Conservation (phyloP, 2,329 filamentous ascomycete species). For the Fusarium fracticaudum region DNA sequence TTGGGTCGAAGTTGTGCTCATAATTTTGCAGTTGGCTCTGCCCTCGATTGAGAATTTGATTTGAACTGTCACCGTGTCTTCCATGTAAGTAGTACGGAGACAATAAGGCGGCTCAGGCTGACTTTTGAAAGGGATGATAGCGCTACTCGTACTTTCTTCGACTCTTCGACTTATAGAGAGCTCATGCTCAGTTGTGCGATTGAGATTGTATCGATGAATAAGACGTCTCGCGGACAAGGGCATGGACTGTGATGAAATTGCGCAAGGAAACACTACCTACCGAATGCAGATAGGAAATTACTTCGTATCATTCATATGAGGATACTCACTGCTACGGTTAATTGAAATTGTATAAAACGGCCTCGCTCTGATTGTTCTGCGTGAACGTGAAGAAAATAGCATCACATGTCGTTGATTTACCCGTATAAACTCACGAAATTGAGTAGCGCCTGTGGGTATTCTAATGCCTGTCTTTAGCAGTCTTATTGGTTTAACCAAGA, state of each 20-base stretch:
- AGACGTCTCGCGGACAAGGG: not conserved
- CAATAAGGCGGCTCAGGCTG: not conserved
- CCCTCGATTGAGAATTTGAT: not conserved
- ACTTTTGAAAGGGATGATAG: not conserved
- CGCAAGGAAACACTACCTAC: not conserved
- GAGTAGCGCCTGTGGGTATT: no score
- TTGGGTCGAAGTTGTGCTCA: not conserved
- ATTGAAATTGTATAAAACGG: not conserved
- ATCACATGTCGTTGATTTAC: slow-evolving; percentile 23
- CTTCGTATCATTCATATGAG: not conserved
- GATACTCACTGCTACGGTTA: not conserved
- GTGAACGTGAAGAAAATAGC: not conserved
- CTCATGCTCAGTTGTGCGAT: not conserved
- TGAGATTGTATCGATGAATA: not conserved
- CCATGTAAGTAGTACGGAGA: slow-evolving; percentile 4
- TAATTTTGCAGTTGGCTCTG: slow-evolving; percentile 1
- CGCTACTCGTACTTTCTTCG: not conserved
- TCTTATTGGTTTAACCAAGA: no score
- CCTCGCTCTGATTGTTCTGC: not conserved
- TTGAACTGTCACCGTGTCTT: not conserved
- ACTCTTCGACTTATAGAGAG: not conserved
- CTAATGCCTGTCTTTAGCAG: no score
- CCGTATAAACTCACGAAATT: no score
- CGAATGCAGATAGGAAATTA: slow-evolving; percentile 2
- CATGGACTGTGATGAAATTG: not conserved